These are phyloP conservation scores for Vanrija pseudolonga DNA, from an alignment of 1,284 basidiomycete species.

Conservation along the genomic window DNA sequence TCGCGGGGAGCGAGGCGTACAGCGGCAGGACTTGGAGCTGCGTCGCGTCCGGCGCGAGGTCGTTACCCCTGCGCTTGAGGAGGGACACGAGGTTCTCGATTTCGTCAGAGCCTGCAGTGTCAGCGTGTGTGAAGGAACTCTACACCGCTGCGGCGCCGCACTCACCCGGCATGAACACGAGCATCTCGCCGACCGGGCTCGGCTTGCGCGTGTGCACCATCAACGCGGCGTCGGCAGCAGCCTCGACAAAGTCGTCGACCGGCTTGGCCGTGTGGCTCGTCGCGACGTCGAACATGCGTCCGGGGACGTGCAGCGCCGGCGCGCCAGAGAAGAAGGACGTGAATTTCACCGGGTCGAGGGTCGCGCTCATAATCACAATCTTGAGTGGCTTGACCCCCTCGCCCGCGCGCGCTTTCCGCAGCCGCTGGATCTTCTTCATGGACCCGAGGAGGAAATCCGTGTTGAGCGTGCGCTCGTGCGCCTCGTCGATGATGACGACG, in stretches of 20 bases:
- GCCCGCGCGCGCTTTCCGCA: constrained; percentile 57
- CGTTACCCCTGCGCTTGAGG: constrained; percentile 62
- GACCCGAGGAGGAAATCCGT: constrained; percentile 93
- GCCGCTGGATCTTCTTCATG: constrained; percentile 77
- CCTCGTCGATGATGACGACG: constrained; percentile 91
- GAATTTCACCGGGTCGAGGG: constrained; percentile 91
- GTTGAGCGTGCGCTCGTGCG: constrained; percentile 90
- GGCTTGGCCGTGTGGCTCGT: constrained; percentile 68
- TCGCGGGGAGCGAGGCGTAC: constrained; percentile 76
- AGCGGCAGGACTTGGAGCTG: constrained; percentile 73
- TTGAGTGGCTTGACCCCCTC: constrained; percentile 59
- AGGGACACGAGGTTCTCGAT: constrained; percentile 82
- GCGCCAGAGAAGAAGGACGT: constrained; percentile 79
- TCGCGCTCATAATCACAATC: constrained; percentile 95
- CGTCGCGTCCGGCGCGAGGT: constrained; percentile 58
- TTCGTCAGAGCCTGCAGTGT: constrained; percentile 70
- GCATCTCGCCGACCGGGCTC: constrained; percentile 67
- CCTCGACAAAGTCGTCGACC: constrained; percentile 81
- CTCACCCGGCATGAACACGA: constrained; percentile 79
- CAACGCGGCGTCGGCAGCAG: constrained; percentile 83
- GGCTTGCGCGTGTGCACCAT: constrained; percentile 80
- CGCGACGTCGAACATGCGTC: constrained; percentile 87
- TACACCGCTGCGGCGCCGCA: not conserved
- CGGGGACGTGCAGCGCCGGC: constrained; percentile 83
- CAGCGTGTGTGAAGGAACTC: constrained; percentile 41